Base-by-base conservation (phyloP, 495 filamentous ascomycete genomes). In the Hypoxylon lienhwacheense region DNA sequence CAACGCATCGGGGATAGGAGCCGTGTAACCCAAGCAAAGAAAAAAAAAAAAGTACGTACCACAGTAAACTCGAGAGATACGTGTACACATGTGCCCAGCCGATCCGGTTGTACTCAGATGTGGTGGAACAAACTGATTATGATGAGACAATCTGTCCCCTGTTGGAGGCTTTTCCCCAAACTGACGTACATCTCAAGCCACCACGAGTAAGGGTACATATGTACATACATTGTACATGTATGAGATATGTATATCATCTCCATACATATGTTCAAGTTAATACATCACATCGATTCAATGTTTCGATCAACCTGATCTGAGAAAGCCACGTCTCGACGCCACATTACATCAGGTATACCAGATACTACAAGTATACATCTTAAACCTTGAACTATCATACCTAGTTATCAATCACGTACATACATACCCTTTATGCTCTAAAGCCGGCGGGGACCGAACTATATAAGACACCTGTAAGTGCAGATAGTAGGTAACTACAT, bases 51-150 rank as follows among this genome's bases (percentile, higher is more conserved):
- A n/a, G n/a, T n/a, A n/a, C n/a, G n/a, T n/a, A n/a, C n/a, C n/a
- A n/a, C n/a, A n/a, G n/a, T n/a, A n/a, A n/a, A 53, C 64, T 66
- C 57, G 64, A 64, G 64, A 49, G 64, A 55, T 54, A 64, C 60
- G 48, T 56, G 61, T 61, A 56, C 61, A 61, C 50, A 63, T 61
- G 55, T 59, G 43, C 47, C 40, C 64, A 61, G 57, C 61, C 61
- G 64, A 61, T 51, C 59, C 55, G 54, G 58, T 58, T 61, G 40
- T 58, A 63, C 56, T 55, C 53, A 59, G 39, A 55, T 62, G 63
- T 47, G 29, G 59, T 63, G 63, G 34, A 51, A 64, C 51, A 55
- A 53, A 55, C 58, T 47, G 58, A 53, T 61, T 61, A 61, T 49
- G 52, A 53, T 58, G 59, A 62, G 59, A 62, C 59, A 63, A 56